These are phyloP conservation scores for Catharanthus roseus DNA, from an alignment of 257 asterid genomes.

Conservation along the genomic window DNA sequence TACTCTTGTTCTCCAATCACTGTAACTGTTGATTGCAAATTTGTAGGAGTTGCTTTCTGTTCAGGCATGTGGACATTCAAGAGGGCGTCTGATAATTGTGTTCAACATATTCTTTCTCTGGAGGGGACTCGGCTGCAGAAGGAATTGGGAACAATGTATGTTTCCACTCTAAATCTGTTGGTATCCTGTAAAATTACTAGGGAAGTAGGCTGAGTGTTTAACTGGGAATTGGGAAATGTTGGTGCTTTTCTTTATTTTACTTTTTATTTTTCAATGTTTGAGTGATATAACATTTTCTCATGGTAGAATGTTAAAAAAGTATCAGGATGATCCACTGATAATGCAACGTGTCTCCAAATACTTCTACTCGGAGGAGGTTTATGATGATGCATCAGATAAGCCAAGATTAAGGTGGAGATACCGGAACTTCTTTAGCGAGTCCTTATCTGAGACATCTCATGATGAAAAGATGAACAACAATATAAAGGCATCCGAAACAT, in stretches of 20 bases:
- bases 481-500: constrained; percentile 18
- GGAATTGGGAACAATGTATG: constrained; percentile 62
- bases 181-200: neutral
- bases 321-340: constrained; percentile 34
- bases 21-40: neutral
- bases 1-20: neutral
- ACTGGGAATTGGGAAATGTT: too few species aligned
- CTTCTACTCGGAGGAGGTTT: constrained; percentile 63
- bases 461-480: constrained; percentile 21
- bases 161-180: constrained; percentile 16
- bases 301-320: constrained; percentile 55
- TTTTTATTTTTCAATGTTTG: neutral
- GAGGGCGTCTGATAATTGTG: constrained; percentile 32
- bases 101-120: constrained; percentile 54
- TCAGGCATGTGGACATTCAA: constrained; percentile 33
- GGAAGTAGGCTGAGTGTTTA: neutral
- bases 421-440: constrained; percentile 33
- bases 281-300: constrained; percentile 10
- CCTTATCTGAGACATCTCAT: constrained; percentile 20
- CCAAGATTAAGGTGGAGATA: constrained; percentile 57
- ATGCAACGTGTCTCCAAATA: constrained; percentile 45
- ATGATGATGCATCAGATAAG: constrained; percentile 57
- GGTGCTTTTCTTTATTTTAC: neutral
- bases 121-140: constrained; percentile 71
- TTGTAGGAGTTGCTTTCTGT: constrained; percentile 41